Evolutionary conservation across 108 stramenopile genomes (phyloP), one percentile per base, ranked within the genome.

Genomic region (Fistulifera pelliculosa): DNA sequence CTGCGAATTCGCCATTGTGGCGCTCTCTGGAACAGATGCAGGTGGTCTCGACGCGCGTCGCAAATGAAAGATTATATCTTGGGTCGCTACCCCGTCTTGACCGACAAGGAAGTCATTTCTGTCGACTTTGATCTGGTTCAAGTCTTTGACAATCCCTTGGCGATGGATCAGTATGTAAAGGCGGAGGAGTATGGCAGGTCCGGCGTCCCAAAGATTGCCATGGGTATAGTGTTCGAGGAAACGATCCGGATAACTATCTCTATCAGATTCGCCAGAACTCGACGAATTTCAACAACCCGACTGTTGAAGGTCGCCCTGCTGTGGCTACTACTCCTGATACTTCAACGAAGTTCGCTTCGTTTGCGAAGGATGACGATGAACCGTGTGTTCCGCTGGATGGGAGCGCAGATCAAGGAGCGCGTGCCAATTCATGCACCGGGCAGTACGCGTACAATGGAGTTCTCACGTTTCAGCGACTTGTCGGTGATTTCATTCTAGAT

Each of bases 361-460:
- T 43, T 60, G 71, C 71, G 3, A 57, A 62, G 31, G 49, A 62
- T 28, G 83, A 82, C 41, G 23, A 19, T 11, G 60, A 65, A 23
- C 60, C 73, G 10, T 85, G 84, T 61, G 38, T 49, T 6, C 42
- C 40, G 10, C 50, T 57, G 41, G 58, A 64, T 25, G 76, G 76
- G 49, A 60, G 71, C 4, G 54, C 76, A 0, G 56, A 64, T 22
- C 54, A 65, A 0, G 87, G 87, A 19, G 56, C 60, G 27, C 43
- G 59, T 19, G 28, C 49, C 22, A 56, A 53, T 12, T 68, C 68
- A 13, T 90, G 87, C 51, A 90, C 83, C 10, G 79, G 77, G 15
- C 73, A 80, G 47, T 90, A 90, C 47, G 61, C 82, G 19, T 71
- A 75, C 61, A 90, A 90, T 70, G 87, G 87, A 44, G 73, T 76